Evolutionary conservation across 2,329 filamentous ascomycete species (phyloP).

Genomic region (Amauroascus niger): DNA sequence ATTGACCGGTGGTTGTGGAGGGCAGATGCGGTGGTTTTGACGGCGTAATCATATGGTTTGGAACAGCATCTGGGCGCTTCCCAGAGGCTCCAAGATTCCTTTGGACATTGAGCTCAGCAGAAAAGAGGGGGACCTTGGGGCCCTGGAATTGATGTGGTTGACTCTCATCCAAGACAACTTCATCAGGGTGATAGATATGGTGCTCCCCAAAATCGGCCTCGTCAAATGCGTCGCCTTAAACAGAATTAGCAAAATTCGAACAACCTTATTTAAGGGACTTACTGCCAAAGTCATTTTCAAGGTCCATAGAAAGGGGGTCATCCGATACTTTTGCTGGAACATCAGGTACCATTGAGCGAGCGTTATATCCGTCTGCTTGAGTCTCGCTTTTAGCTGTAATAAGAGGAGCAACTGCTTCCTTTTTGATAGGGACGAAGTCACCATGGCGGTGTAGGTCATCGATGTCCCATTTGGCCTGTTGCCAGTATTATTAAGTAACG

Average conservation of each 20-base stretch:
- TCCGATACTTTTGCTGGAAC: constrained; percentile 23
- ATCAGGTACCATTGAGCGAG: constrained; percentile 28
- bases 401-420: constrained; percentile 33
- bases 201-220: constrained; percentile 64
- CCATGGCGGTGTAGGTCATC: constrained; percentile 71
- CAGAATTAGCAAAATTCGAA: constrained; percentile 1
- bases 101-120: constrained; percentile 2
- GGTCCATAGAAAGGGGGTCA: constrained; percentile 28
- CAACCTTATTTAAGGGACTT: constrained; percentile 15
- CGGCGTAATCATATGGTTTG: constrained; percentile 25
- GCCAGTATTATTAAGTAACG: constrained; percentile 16
- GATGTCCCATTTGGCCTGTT: constrained; percentile 60
- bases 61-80: constrained; percentile 15
- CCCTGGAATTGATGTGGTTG: constrained; percentile 21
- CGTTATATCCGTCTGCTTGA: constrained; percentile 20
- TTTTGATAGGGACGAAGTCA: constrained; percentile 57
- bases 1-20: constrained; percentile 16
- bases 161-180: constrained; percentile 50
- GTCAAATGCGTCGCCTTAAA: constrained; percentile 54
- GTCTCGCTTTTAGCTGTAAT: constrained; percentile 12
- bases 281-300: constrained; percentile 38
- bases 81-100: not conserved
- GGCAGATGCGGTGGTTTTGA: constrained; percentile 32
- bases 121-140: constrained; percentile 12
- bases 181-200: constrained; percentile 64